Evolutionary conservation across 83 land plant species (phyloP), one percentile per base, ranked within the genome.

Genomic region (Thuja plicata): DNA sequence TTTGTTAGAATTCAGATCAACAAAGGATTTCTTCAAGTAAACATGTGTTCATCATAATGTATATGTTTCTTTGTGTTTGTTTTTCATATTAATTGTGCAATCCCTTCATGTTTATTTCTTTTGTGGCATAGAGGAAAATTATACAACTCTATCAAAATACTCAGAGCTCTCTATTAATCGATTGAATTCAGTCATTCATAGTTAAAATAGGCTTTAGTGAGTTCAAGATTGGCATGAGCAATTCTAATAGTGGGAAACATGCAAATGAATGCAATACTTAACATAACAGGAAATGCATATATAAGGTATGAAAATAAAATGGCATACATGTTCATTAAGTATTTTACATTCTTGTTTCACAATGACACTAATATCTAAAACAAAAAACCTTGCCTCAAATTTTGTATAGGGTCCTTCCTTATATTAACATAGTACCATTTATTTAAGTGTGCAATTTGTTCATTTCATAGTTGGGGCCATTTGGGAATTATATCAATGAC

Each of bases 321-420:
- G 43, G 11, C 34, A 9, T 34, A 93, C 96, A 93, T 95, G 92
- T 88, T 95, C 96, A 91, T 95, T 91, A 84, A 95, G 95, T 12
- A 92, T 88, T 86, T 92, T 93, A 50, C 93, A 95, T 34, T 94
- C 96, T 85, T 90, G 94, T 82, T 95, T 95, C 62, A 95, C 94
- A 77, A 95, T 92, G 87, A 95, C 86, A 78, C 77, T 90, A 87
- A 92, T 89, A 80, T 93, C 95, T 87, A 95, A 35, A 50, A 89
- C 92, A 62, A 91, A 90, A n/a, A 32, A 95, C 95, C 96, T 95
- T n/a, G n/a, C n/a, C n/a, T n/a, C n/a, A n/a, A n/a, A n/a, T n/a
- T n/a, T n/a, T n/a, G n/a, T n/a, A n/a, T n/a, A n/a, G n/a, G n/a
- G n/a, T n/a, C n/a, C n/a, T n/a, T n/a, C n/a, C n/a, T n/a, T n/a